Evolutionary conservation across 441 rosid genomes (phyloP), one percentile per base, ranked within the genome.

Genomic region (Euphorbia schlechtendalii): DNA sequence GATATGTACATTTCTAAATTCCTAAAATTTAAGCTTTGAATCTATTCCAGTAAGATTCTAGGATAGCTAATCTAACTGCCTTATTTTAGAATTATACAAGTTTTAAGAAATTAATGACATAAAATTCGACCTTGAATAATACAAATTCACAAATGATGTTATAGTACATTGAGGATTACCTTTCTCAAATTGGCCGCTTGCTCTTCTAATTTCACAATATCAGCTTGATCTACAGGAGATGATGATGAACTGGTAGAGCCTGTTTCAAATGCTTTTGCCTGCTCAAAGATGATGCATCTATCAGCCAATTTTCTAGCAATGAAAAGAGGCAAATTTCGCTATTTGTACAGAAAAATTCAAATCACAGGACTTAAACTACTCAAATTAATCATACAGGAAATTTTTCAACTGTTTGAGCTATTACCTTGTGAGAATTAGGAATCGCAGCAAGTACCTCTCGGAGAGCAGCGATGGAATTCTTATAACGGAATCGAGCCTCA

Each of bases 131-230:
- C 40, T 30, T 10, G 40, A 61, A 45, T 15, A 45, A 7, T 18
- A 22, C 24, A 41, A 61, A 15, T 22, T 7, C 34, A 59, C 15
- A 17, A n/a, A 32, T 4, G 38, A 59, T 53, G 36, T n/a, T 40
- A 58, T 27, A 60, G 38, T 65, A 56, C 43, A 64, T 48, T 6
- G 56, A 30, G 36, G 43, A 61, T 2, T 71, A 88, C 99, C 97
- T 86, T 87, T 71, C 84, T 85, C n/a, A 94, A 81, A 78, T 67
- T 73, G 22, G 76, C 78, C 38, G 93, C 88, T 72, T 65, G 82
- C 68, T 85, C 96, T 76, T 90, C 93, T 68, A 91, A 71, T 69
- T 78, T 80, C 67, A 81, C 83, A 8, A 87, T 73, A 64, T 89
- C 96, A 0, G 76, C 85, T 73, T 84, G 79, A 73, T 82, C 84